A percentile compares a stretch with the other conserved stretches of the same genome.
Conservation (phyloP, 768 basidiomycete genomes). For the Asterophora lycoperdoides region DNA sequence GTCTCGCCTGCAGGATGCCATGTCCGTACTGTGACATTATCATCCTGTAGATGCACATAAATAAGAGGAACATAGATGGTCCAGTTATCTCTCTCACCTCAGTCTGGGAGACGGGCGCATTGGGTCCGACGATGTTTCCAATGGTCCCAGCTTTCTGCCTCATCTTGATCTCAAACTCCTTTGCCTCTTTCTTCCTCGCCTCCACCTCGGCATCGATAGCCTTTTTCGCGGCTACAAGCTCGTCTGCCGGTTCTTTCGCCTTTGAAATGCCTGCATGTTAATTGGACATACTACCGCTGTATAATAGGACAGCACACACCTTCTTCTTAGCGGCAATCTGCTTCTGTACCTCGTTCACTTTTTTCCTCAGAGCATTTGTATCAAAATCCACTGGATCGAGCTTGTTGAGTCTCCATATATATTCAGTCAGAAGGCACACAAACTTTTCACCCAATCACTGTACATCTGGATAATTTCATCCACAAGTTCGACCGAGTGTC, state of each 20-base stretch:
- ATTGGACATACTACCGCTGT: neutral
- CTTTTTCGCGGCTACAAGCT: conserved; percentile 80
- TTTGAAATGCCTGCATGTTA: conserved; percentile 24
- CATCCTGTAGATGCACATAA: conserved; percentile 55
- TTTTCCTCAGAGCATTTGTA: conserved; percentile 68
- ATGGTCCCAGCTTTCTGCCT: conserved; percentile 73
- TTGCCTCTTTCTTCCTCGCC: conserved; percentile 69
- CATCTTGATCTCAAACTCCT: conserved; percentile 76
- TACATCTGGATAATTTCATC: conserved; percentile 94
- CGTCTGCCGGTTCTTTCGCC: conserved; percentile 91
- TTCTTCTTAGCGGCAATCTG: conserved; percentile 94
- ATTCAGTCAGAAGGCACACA: conserved; percentile 28
- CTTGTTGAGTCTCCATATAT: conserved; percentile 1
- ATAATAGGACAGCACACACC: conserved; percentile 35
- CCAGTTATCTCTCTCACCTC: conserved; percentile 53
- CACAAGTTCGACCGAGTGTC: conserved; percentile 84
- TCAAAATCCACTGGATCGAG: conserved; percentile 76
- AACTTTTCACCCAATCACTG: conserved; percentile 90
- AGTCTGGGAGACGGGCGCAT: conserved; percentile 78
- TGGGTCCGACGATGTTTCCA: conserved; percentile 90
- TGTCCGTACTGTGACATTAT: conserved; percentile 75
- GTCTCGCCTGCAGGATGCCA: conserved; percentile 83
- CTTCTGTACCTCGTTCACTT: conserved; percentile 90
- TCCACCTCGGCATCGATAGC: conserved; percentile 79
- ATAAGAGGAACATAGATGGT: neutral